Conservation (phyloP, 345 rosid species). For the Theobroma cacao region DNA sequence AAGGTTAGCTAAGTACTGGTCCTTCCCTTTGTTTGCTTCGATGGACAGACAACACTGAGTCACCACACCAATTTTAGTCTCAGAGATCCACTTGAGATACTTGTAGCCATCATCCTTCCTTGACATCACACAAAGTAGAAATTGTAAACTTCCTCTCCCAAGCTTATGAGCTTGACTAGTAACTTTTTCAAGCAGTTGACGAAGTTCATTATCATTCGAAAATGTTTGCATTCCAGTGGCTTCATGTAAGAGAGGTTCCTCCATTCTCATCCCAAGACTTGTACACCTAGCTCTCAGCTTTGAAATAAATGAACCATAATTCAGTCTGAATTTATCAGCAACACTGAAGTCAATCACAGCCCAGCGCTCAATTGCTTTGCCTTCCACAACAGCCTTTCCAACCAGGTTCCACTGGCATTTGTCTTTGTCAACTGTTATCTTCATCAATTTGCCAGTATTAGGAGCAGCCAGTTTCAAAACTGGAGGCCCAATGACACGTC, state of each 20-base stretch:
- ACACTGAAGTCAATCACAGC: constrained; percentile 67
- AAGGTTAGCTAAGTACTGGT: constrained; percentile 73
- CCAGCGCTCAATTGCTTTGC: constrained; percentile 63
- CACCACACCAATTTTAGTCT: constrained; percentile 72
- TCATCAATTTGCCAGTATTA: constrained; percentile 30
- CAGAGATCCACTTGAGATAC: constrained; percentile 78
- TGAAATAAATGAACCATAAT: constrained; percentile 30
- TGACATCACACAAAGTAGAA: constrained; percentile 78
- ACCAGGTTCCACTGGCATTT: constrained; percentile 83
- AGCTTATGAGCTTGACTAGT: constrained; percentile 25
- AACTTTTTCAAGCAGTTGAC: constrained; percentile 39
- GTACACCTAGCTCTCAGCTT: constrained; percentile 43
- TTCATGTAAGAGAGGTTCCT: constrained; percentile 32
- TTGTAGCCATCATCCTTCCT: constrained; percentile 63
- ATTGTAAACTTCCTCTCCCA: constrained; percentile 40
- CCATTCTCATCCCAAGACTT: constrained; percentile 60
- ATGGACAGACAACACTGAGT: constrained; percentile 75
- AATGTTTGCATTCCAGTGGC: constrained; percentile 42
- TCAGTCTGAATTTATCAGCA: constrained; percentile 37
- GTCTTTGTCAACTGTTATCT: constrained; percentile 47
- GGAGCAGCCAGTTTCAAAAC: constrained; percentile 46
- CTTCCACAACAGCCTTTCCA: constrained; percentile 52
- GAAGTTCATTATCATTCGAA: constrained; percentile 33
- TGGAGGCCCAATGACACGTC: constrained; percentile 80
- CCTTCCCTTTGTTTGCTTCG: constrained; percentile 39